Evolutionary conservation across 768 basidiomycete species (phyloP).

Genomic region (Russula olivacea): DNA sequence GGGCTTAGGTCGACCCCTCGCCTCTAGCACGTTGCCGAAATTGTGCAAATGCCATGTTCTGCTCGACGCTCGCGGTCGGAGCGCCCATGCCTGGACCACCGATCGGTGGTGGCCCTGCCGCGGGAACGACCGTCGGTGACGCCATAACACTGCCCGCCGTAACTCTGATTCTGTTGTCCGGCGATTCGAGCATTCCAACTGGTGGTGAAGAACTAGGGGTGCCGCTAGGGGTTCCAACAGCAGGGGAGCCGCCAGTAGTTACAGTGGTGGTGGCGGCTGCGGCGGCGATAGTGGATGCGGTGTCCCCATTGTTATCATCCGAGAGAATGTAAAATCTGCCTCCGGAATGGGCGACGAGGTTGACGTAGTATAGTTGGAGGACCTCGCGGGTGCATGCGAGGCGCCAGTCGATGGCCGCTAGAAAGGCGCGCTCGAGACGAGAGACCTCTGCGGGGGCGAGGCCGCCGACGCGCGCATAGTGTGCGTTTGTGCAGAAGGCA

Average conservation of each 20-base stretch:
- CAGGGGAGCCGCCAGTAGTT: neutral
- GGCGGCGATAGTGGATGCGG: constrained; percentile 34
- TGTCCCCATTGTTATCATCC: constrained; percentile 34
- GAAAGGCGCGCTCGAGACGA: constrained; percentile 90
- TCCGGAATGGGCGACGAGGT: constrained; percentile 77
- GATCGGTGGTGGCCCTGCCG: constrained; percentile 36
- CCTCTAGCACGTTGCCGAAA: constrained; percentile 33
- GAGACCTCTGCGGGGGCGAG: constrained; percentile 89
- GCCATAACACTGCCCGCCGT: constrained; percentile 26
- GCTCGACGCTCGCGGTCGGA: constrained; percentile 67
- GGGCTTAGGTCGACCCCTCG: neutral
- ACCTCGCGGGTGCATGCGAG: constrained; percentile 90
- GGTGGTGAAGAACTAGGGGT: constrained; percentile 23
- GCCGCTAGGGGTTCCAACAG: constrained; percentile 14
- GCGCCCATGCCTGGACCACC: constrained; percentile 28
- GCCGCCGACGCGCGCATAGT: constrained; percentile 96
- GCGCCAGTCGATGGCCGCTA: constrained; percentile 88
- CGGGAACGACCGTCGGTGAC: constrained; percentile 37
- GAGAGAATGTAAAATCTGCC: constrained; percentile 47
- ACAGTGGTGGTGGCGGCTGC: too few species aligned
- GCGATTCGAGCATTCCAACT: constrained; percentile 35
- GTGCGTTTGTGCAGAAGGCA: constrained; percentile 87
- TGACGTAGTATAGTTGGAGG: constrained; percentile 91
- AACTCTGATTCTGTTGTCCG: constrained; percentile 36
- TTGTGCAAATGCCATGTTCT: constrained; percentile 77